phyloP scores from a whole-genome alignment of 306 rosid genomes.

The Dicorynia guianensis region DNA sequence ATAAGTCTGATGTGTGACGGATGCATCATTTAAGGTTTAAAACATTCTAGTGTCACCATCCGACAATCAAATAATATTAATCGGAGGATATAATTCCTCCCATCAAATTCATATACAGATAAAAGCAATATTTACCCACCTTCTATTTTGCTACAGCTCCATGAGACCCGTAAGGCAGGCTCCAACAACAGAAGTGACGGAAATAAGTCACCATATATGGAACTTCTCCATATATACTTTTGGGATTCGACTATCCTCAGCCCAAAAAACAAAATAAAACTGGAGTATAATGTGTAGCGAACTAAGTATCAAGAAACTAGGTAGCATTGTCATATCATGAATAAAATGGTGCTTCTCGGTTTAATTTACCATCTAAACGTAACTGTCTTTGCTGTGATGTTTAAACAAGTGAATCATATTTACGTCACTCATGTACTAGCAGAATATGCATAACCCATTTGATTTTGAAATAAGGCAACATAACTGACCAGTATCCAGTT shows the following conservation, averaged over 20 bases:
- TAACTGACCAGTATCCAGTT: no score
- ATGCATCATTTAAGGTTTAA: not conserved
- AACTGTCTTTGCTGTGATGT: no score
- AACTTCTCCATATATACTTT: conserved; percentile 1
- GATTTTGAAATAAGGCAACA: conserved; percentile 2
- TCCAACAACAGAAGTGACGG: not conserved
- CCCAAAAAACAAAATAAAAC: not conserved
- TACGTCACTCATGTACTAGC: no score
- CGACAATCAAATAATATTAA: not conserved
- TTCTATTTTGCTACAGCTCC: not conserved
- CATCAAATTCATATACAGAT: conserved; percentile 3
- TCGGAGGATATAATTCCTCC: not conserved
- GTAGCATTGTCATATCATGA: not conserved
- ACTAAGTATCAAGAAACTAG: not conserved
- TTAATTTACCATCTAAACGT: not conserved
- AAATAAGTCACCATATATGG: conserved; percentile 23
- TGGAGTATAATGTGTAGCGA: conserved; percentile 1
- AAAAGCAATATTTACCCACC: not conserved
- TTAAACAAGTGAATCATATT: no score
- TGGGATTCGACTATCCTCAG: not conserved
- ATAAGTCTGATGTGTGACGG: not conserved
- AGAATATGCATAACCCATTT: not conserved
- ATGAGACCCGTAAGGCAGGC: not conserved
- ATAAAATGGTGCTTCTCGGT: not conserved
- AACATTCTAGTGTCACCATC: not conserved